These are phyloP conservation scores for Pseudomassariella vexata DNA, from an alignment of 2,329 filamentous ascomycete species.

Conservation along the genomic window DNA sequence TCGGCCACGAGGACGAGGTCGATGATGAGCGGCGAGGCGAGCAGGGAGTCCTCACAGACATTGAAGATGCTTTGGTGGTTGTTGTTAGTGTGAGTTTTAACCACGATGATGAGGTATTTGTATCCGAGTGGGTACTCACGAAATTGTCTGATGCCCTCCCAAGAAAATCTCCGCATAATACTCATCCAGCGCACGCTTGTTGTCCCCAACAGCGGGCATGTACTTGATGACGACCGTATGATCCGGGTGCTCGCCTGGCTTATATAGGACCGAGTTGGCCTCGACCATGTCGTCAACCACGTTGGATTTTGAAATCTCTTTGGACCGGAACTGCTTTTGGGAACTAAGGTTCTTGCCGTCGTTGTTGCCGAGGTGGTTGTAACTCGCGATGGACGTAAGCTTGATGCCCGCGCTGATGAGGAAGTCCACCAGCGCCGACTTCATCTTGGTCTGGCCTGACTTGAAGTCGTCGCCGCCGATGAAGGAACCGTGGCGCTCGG, in stretches of 20 bases:
- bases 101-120: too few species aligned
- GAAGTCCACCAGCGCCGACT: constrained; percentile 97
- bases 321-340: constrained; percentile 97
- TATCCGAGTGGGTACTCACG: constrained; percentile 36
- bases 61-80: constrained; percentile 73
- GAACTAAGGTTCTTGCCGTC: constrained; percentile 98
- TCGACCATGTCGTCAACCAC: constrained; percentile 99
- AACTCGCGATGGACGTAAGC: constrained; percentile 95
- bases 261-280: constrained; percentile 87
- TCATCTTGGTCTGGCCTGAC: constrained; percentile 99
- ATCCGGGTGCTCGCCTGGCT: constrained; percentile 88
- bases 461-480: constrained; percentile 99
- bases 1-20: constrained; percentile 89
- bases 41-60: constrained; percentile 95
- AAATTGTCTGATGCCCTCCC: constrained; percentile 96
- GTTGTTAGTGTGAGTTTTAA: neutral
- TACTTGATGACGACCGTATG: constrained; percentile 99
- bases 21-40: constrained; percentile 95
- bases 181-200: constrained; percentile 97
- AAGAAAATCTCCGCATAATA: constrained; percentile 99
- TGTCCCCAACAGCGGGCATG: constrained; percentile 97
- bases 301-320: constrained; percentile 99
- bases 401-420: constrained; percentile 98
- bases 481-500: constrained; percentile 80
- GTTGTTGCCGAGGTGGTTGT: constrained; percentile 99